phyloP scores from a whole-genome alignment of 495 filamentous ascomycete genomes.

The Apodospora peruviana region DNA sequence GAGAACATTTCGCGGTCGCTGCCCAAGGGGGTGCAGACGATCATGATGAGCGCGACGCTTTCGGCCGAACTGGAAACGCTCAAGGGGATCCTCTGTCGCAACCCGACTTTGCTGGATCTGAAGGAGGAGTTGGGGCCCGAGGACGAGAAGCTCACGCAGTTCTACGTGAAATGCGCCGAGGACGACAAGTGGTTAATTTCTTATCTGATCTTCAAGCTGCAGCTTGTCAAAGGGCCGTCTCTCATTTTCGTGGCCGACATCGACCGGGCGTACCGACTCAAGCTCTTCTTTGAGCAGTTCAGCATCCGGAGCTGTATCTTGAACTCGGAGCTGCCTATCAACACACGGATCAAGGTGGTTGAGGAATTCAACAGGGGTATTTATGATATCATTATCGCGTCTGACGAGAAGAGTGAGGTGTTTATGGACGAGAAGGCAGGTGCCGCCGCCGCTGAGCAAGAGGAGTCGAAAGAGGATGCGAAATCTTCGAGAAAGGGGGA shows the following conservation, averaged over 20 bases:
- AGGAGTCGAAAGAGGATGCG: constrained; percentile 14
- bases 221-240: constrained; percentile 89
- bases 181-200: constrained; percentile 94
- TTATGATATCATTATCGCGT: constrained; percentile 96
- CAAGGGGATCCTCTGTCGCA: constrained; percentile 80
- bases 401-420: constrained; percentile 79
- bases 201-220: constrained; percentile 92
- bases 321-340: constrained; percentile 91
- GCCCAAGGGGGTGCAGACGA: constrained; percentile 80
- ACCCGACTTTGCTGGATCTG: constrained; percentile 69
- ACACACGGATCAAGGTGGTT: constrained; percentile 87
- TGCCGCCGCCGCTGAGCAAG: constrained; percentile 24
- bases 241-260: constrained; percentile 93
- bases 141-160: constrained; percentile 72
- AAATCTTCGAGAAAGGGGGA: constrained; percentile 14
- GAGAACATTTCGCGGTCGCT: constrained; percentile 66
- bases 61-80: constrained; percentile 79
- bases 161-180: constrained; percentile 83
- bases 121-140: constrained; percentile 63
- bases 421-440: constrained; percentile 56
- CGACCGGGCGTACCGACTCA: constrained; percentile 88
- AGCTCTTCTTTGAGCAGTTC: constrained; percentile 95
- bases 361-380: constrained; percentile 77
- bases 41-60: constrained; percentile 90
- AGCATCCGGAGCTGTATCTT: constrained; percentile 89